phyloP scores from a whole-genome alignment of 192 early-diverging fungal genomes.

The Linnemannia zychae region DNA sequence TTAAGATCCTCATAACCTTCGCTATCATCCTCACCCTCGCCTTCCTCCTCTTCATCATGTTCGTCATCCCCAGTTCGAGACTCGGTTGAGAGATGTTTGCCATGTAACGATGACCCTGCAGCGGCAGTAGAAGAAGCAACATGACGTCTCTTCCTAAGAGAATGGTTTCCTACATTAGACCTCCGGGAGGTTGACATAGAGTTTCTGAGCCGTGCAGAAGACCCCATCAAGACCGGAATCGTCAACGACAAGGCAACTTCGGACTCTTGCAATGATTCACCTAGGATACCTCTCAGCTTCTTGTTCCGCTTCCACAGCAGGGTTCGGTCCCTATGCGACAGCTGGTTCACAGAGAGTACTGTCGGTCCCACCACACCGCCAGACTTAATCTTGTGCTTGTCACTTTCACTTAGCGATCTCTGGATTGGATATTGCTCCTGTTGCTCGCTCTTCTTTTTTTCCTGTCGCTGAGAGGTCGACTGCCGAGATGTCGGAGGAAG shows the following conservation, averaged over 20 bases:
- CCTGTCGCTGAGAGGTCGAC: neutral
- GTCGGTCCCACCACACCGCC: conserved; percentile 8
- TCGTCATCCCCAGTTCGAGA: neutral
- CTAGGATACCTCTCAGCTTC: conserved; percentile 51
- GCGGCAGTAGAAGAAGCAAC: too few species aligned
- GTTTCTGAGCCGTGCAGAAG: neutral
- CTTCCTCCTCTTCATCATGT: conserved; percentile 2
- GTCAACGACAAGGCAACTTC: conserved; percentile 46
- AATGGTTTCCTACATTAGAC: neutral
- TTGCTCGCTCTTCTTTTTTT: neutral
- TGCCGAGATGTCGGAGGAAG: neutral
- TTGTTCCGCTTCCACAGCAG: conserved; percentile 56
- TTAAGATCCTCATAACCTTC: neutral
- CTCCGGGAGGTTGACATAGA: neutral
- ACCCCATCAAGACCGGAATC: conserved; percentile 31
- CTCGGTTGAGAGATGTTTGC: neutral
- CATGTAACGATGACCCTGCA: neutral
- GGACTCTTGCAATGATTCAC: conserved; percentile 53
- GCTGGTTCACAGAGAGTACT: conserved; percentile 34
- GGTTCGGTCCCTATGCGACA: conserved; percentile 45
- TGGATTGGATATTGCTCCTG: neutral
- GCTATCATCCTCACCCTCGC: neutral
- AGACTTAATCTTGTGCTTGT: neutral
- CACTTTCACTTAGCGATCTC: conserved; percentile 21
- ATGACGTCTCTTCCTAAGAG: neutral